Evolutionary conservation across 441 rosid species (phyloP).

Genomic region (Adansonia rubrostipa): DNA sequence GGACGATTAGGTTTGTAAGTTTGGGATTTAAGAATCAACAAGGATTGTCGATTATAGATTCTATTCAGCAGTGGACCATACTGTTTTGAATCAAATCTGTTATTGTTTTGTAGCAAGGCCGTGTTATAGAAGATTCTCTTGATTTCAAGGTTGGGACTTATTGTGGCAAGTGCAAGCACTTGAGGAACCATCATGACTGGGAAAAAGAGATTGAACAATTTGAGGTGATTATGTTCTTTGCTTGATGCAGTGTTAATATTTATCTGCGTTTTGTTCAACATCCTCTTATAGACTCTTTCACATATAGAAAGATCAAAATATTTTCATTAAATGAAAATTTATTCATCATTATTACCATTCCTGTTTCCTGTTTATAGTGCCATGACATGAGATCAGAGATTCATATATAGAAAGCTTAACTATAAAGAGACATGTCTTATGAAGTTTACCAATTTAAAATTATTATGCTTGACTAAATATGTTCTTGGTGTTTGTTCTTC

Average conservation of each 20-base stretch:
- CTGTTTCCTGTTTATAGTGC: background rate
- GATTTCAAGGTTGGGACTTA: constrained; percentile 75
- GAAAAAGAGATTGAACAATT: constrained; percentile 66
- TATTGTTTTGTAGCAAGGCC: constrained; percentile 71
- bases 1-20: background rate
- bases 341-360: background rate
- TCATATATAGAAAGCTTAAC: constrained; percentile 1
- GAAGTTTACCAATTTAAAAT: constrained; percentile 12
- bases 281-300: constrained; percentile 4
- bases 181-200: constrained; percentile 76
- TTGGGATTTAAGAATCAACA: background rate
- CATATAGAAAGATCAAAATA: background rate
- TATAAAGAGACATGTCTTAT: background rate
- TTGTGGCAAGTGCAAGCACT: constrained; percentile 60
- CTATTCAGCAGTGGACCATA: background rate
- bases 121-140: constrained; percentile 72
- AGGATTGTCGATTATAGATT: background rate
- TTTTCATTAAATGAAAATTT: background rate
- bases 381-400: background rate
- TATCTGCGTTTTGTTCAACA: constrained; percentile 2
- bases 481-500: background rate
- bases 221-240: constrained; percentile 58
- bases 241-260: constrained; percentile 6
- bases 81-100: constrained; percentile 29
- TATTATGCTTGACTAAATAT: constrained; percentile 15